phyloP scores from a whole-genome alignment of 2,329 filamentous ascomycete genomes.

The Fusarium goolgardi region DNA sequence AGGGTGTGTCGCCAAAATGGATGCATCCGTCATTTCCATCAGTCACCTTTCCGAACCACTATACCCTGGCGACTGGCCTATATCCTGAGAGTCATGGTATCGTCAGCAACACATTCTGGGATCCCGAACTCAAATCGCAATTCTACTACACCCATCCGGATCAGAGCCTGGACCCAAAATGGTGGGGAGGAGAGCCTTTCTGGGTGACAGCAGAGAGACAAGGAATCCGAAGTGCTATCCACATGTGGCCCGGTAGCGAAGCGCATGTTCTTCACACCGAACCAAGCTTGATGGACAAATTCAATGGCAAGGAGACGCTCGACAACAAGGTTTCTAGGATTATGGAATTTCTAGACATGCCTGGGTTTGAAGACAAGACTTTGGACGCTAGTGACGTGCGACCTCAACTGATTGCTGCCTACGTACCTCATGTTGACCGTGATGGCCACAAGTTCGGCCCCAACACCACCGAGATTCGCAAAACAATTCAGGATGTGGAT shows the following conservation, averaged over 20 bases:
- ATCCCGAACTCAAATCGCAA: slow-evolving; percentile 77
- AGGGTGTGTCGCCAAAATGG: slow-evolving; percentile 89
- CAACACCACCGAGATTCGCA: slow-evolving; percentile 90
- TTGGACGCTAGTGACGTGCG: slow-evolving; percentile 66
- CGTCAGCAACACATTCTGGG: slow-evolving; percentile 96
- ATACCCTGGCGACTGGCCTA: slow-evolving; percentile 89
- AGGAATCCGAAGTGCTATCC: slow-evolving; percentile 81
- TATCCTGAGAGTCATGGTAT: slow-evolving; percentile 94
- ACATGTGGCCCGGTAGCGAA: slow-evolving; percentile 99
- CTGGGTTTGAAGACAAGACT: slow-evolving; percentile 72
- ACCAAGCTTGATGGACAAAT: slow-evolving; percentile 85
- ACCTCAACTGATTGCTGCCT: slow-evolving; percentile 92
- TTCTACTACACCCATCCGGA: slow-evolving; percentile 88
- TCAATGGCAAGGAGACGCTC: slow-evolving; percentile 80
- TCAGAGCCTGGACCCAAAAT: slow-evolving; percentile 83
- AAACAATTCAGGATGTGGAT: slow-evolving; percentile 84
- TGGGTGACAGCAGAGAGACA: slow-evolving; percentile 93
- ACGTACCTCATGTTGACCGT: slow-evolving; percentile 91
- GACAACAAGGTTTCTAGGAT: slow-evolving; percentile 81
- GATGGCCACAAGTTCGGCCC: slow-evolving; percentile 91
- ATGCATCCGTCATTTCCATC: slow-evolving; percentile 96
- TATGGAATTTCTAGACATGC: slow-evolving; percentile 84
- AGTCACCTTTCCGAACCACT: slow-evolving; percentile 97
- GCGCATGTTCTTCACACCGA: slow-evolving; percentile 81
- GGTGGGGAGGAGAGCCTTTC: slow-evolving; percentile 95